A percentile compares a stretch with the other conserved stretches of the same genome.
Evolutionary conservation across 2,329 filamentous ascomycete genomes (phyloP).

Genomic region (Curvularia spicifera): DNA sequence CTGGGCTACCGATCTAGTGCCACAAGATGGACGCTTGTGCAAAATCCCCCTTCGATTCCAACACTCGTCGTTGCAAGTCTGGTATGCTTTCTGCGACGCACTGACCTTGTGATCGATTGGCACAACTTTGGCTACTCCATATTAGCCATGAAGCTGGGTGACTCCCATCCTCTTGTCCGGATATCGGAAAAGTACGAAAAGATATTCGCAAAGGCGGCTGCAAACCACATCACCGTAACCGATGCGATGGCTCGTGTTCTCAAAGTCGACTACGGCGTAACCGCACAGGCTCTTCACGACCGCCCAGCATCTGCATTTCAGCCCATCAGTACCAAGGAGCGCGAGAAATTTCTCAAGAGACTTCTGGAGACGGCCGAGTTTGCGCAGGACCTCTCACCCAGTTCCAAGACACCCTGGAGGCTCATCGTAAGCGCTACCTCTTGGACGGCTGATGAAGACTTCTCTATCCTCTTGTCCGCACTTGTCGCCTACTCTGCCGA

Average conservation of each 20-base stretch:
- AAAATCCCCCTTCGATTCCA: slow-evolving; percentile 94
- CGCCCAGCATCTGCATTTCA: slow-evolving; percentile 83
- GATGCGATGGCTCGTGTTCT: slow-evolving; percentile 84
- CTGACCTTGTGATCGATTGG: slow-evolving; percentile 90
- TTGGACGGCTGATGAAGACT: slow-evolving; percentile 97
- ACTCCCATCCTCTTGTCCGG: slow-evolving; percentile 74
- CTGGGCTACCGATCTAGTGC: slow-evolving; percentile 78
- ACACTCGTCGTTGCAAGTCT: slow-evolving; percentile 78
- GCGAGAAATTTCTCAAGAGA: slow-evolving; percentile 64
- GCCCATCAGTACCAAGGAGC: slow-evolving; percentile 61
- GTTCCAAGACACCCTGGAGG: slow-evolving; percentile 61
- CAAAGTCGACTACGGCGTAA: slow-evolving; percentile 68
- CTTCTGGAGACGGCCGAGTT: slow-evolving; percentile 69
- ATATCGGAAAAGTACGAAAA: slow-evolving; percentile 81
- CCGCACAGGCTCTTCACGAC: slow-evolving; percentile 68
- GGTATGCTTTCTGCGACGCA: slow-evolving; percentile 77
- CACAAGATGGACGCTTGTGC: slow-evolving; percentile 83
- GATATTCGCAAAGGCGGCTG: slow-evolving; percentile 70
- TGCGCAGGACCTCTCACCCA: slow-evolving; percentile 60
- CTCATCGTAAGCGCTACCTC: slow-evolving; percentile 92
- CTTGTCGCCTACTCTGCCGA: slow-evolving; percentile 73
- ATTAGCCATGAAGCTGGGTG: slow-evolving; percentile 70
- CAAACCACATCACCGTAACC: slow-evolving; percentile 85
- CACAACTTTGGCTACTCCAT: slow-evolving; percentile 99
- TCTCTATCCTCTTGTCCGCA: slow-evolving; percentile 83